Percentiles rank a stretch among this genome's conserved stretches.
Conservation (phyloP, 306 rosid genomes). For the Vachellia collinsii region DNA sequence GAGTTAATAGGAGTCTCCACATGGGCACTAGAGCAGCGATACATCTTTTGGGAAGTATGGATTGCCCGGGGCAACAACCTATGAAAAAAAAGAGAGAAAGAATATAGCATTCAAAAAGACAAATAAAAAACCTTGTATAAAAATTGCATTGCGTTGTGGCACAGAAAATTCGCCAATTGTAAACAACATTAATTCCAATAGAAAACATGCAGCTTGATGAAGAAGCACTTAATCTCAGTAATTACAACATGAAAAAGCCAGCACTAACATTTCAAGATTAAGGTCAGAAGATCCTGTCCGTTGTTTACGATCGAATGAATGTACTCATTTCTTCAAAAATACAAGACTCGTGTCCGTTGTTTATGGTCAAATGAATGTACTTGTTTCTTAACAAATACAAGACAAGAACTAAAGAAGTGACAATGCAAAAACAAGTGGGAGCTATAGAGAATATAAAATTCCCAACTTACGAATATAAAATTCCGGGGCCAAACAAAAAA, state of each 20-base stretch:
- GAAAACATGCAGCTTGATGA: neutral
- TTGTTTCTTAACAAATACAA: neutral
- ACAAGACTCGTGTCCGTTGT: neutral
- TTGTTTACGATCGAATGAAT: neutral
- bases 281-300: constrained; percentile 3
- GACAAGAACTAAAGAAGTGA: neutral
- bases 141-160: no score
- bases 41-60: constrained; percentile 56
- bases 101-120: constrained; percentile 5
- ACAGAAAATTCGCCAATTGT: no score
- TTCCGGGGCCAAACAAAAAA: neutral
- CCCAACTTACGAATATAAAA: neutral
- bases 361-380: neutral
- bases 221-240: neutral
- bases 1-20: constrained; percentile 46
- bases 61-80: constrained; percentile 61
- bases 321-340: neutral
- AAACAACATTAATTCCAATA: neutral
- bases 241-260: neutral
- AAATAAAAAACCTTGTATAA: neutral
- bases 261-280: neutral
- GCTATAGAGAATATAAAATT: neutral
- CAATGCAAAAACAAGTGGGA: constrained; percentile 11
- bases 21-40: constrained; percentile 52
- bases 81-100: constrained; percentile 25